Conservation (phyloP, 768 basidiomycete species). For the Cyclocybe cylindracea region DNA sequence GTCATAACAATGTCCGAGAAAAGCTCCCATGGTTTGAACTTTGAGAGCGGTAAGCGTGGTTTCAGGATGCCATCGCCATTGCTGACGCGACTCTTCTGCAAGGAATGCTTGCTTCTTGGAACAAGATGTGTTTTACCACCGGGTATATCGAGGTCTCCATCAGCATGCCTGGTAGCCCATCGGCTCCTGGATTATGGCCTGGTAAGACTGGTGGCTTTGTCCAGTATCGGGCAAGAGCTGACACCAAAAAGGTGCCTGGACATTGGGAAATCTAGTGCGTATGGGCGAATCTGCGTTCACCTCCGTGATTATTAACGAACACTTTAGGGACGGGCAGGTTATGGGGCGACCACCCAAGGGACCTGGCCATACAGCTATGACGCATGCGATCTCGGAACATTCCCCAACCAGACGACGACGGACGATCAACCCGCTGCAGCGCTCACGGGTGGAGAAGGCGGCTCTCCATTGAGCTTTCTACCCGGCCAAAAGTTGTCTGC, state of each 20-base stretch:
- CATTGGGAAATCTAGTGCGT: constrained; percentile 72
- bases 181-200: constrained; percentile 82
- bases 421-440: constrained; percentile 61
- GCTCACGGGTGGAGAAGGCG: constrained; percentile 10
- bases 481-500: constrained; percentile 87
- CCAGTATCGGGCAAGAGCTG: neutral
- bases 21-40: constrained; percentile 79
- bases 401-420: constrained; percentile 72
- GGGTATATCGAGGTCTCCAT: constrained; percentile 87
- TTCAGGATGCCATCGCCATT: constrained; percentile 13
- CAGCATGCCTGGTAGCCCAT: constrained; percentile 67
- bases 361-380: constrained; percentile 87
- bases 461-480: constrained; percentile 61
- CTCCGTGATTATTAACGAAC: too few relatives aligned
- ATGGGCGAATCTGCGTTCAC: neutral
- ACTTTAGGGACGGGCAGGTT: constrained; percentile 78
- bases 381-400: constrained; percentile 83
- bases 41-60: constrained; percentile 62
- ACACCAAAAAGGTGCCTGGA: constrained; percentile 55
- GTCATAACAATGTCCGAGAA: constrained; percentile 78
- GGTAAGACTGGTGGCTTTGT: constrained; percentile 40
- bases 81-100: constrained; percentile 7
- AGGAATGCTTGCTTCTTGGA: constrained; percentile 86
- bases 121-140: constrained; percentile 93
- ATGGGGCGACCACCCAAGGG: constrained; percentile 88